Evolutionary conservation across 164 flowering plant species (phyloP).

Genomic region (Macadamia tetraphylla): DNA sequence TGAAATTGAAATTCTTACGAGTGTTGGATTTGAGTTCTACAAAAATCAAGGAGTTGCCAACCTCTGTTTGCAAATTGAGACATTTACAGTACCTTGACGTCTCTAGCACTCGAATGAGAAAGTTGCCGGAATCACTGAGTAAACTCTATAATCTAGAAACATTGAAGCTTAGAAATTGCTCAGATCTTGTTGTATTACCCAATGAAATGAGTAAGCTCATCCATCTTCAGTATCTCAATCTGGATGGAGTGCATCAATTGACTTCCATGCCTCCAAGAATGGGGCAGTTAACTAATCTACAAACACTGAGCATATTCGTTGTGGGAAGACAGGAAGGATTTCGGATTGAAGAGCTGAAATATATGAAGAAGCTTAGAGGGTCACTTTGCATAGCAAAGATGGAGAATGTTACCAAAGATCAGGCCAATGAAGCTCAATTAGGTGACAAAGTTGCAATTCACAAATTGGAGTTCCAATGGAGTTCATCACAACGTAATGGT

Average conservation of each 20-base stretch:
- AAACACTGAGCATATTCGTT: conserved; percentile 4
- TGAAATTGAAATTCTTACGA: background rate
- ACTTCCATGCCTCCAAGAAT: conserved; percentile 2
- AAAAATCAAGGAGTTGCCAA: background rate
- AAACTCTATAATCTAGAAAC: conserved; percentile 8
- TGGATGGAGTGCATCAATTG: background rate
- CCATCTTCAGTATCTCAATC: conserved; percentile 2
- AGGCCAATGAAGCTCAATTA: too few species aligned
- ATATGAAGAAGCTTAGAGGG: conserved; percentile 6
- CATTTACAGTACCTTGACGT: background rate
- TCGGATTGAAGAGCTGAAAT: conserved; percentile 9
- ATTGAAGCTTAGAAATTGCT: background rate
- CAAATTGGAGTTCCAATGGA: too few species aligned
- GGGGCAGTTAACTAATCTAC: conserved; percentile 4
- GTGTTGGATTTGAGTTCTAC: background rate
- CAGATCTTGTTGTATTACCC: conserved; percentile 1
- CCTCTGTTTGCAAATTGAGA: background rate
- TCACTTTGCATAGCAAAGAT: background rate
- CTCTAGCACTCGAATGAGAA: background rate
- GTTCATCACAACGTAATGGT: too few species aligned
- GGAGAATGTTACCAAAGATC: too few species aligned
- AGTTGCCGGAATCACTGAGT: conserved; percentile 4
- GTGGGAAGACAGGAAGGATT: conserved; percentile 3
- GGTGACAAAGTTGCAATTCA: too few species aligned
- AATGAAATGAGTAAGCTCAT: background rate